Percentiles rank a stretch among this genome's conserved stretches.
phyloP scores from a whole-genome alignment of 371 early-diverging fungal genomes.

The Mucor irregularis region DNA sequence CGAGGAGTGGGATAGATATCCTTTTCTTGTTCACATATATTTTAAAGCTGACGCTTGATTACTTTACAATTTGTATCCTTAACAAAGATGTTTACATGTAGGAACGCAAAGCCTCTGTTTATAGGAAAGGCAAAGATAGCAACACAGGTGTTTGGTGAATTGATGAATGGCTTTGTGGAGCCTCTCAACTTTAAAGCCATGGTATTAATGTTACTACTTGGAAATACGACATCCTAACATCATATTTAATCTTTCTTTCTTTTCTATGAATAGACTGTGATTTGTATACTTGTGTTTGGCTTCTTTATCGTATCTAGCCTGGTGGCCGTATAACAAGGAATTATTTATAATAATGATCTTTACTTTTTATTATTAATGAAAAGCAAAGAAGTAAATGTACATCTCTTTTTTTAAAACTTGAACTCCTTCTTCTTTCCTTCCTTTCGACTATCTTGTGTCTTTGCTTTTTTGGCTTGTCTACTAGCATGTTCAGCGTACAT shows the following conservation, averaged over 20 bases:
- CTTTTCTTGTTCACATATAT: constrained; percentile 2
- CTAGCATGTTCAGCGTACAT: constrained; percentile 86
- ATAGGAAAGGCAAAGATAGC: constrained; percentile 10
- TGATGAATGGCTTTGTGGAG: constrained; percentile 19
- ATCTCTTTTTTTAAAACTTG: constrained; percentile 71
- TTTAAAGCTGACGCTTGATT: not conserved
- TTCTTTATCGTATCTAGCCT: constrained; percentile 14
- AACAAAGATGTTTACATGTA: constrained; percentile 3
- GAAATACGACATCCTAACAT: not conserved
- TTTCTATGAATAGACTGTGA: constrained; percentile 8
- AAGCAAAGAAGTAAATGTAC: not conserved
- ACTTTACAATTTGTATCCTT: not conserved
- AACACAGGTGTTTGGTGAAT: constrained; percentile 17
- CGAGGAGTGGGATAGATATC: constrained; percentile 23
- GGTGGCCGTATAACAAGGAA: not conserved
- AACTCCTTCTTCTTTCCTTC: constrained; percentile 68
- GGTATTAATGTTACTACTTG: not conserved
- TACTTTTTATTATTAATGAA: not conserved
- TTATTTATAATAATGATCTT: not conserved
- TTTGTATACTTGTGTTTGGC: constrained; percentile 6
- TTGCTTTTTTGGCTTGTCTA: constrained; percentile 68
- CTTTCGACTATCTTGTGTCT: constrained; percentile 59
- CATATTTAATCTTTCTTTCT: not conserved
- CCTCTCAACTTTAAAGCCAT: constrained; percentile 20
- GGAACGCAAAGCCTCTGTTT: not conserved